These are phyloP conservation scores for Fonsecaea nubica DNA, from an alignment of 2,329 filamentous ascomycete species.

Conservation along the genomic window DNA sequence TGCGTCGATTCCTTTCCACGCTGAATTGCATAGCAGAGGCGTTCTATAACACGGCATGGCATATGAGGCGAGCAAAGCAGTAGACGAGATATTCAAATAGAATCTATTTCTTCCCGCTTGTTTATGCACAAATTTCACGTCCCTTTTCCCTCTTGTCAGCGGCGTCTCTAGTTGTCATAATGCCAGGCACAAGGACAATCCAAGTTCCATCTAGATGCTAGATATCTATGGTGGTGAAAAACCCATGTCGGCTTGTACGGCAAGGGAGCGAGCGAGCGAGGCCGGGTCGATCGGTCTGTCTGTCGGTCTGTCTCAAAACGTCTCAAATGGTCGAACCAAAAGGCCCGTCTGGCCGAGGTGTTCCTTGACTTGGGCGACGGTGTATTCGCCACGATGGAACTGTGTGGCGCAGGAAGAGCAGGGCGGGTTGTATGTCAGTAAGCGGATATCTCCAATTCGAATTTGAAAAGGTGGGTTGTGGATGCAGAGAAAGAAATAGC, in stretches of 20 bases:
- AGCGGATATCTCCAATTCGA: too few relatives aligned
- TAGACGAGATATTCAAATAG: neutral
- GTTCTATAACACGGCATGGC: neutral
- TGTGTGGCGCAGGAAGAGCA: slow-evolving; percentile 39
- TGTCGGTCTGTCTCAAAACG: slow-evolving; percentile 42
- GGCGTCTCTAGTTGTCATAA: neutral
- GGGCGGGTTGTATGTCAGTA: neutral
- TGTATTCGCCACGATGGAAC: slow-evolving; percentile 95
- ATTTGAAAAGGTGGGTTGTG: too few relatives aligned
- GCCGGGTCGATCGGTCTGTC: too few relatives aligned
- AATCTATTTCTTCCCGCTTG: neutral
- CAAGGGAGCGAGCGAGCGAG: neutral
- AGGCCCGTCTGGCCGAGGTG: slow-evolving; percentile 74
- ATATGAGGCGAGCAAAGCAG: neutral
- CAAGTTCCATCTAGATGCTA: too few relatives aligned
- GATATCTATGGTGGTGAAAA: too few relatives aligned
- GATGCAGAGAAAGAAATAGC: neutral
- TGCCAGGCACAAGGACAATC: neutral
- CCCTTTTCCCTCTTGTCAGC: neutral
- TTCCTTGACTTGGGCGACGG: slow-evolving; percentile 91
- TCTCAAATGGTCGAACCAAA: slow-evolving; percentile 79
- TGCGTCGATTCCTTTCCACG: neutral
- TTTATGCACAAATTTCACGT: neutral
- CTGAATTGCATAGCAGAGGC: neutral
- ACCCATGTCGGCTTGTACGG: neutral